Evolutionary conservation across 2,329 filamentous ascomycete species (phyloP).

Genomic region (Nannizziopsis arthrosporioides): DNA sequence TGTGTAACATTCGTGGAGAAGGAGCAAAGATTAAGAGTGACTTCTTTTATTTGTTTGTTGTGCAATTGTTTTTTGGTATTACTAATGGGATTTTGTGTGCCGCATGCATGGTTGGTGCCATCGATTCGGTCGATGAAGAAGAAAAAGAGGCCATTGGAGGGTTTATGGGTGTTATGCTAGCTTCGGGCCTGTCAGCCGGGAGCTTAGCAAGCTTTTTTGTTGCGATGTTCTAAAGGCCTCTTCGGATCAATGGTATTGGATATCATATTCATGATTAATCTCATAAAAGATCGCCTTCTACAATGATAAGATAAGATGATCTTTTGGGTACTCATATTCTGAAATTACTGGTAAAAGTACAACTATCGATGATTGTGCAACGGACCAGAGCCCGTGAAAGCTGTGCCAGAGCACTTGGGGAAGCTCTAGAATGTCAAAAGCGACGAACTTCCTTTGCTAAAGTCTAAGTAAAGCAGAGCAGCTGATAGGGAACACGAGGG

Average conservation of each 20-base stretch:
- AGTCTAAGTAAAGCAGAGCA: no score
- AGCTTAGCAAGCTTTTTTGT: conserved; percentile 79
- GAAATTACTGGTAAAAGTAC: no score
- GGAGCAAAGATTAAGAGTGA: conserved; percentile 69
- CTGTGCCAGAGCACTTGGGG: no score
- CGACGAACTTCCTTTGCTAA: no score
- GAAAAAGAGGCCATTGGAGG: conserved; percentile 82
- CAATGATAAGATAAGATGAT: no score
- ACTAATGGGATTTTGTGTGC: conserved; percentile 81
- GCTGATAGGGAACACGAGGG: no score
- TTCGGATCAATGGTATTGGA: neutral
- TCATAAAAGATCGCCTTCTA: no score
- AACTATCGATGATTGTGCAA: no score
- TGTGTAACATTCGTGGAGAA: conserved; percentile 74
- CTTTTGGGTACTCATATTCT: no score
- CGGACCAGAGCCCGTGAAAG: no score
- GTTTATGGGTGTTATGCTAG: conserved; percentile 89
- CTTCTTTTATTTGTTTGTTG: conserved; percentile 71
- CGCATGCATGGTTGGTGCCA: conserved; percentile 82
- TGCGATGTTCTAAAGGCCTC: conserved; percentile 18
- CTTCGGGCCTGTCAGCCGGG: conserved; percentile 69
- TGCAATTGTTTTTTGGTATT: conserved; percentile 73
- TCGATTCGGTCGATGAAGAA: conserved; percentile 65
- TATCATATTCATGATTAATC: no score
- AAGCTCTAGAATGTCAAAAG: no score